Conservation (phyloP, 331 rosid genomes). For the Malus hybrid region DNA sequence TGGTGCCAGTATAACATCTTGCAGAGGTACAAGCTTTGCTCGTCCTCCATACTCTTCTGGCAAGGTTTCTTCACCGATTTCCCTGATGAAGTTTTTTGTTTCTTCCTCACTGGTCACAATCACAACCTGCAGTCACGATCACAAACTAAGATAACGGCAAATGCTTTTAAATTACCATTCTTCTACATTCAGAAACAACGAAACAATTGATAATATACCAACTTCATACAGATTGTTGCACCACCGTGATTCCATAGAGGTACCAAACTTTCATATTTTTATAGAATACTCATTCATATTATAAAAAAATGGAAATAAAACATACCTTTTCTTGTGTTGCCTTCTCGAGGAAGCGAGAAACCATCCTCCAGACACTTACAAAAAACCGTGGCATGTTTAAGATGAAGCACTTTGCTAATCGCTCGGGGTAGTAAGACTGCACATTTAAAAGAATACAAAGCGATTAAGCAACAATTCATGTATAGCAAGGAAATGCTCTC, state of each 20-base stretch:
- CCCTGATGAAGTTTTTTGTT: constrained; percentile 32
- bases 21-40: constrained; percentile 53
- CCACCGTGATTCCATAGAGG: not conserved
- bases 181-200: not conserved
- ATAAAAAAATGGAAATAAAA: not conserved
- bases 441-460: not conserved
- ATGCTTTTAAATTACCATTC: not conserved
- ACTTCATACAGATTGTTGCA: not conserved
- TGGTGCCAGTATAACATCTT: constrained; percentile 41
- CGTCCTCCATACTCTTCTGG: constrained; percentile 86
- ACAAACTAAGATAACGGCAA: not conserved
- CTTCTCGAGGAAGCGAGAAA: constrained; percentile 84
- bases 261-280: not conserved
- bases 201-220: not conserved
- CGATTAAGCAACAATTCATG: not conserved
- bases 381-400: constrained; percentile 88
- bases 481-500: not conserved
- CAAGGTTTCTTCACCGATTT: constrained; percentile 70
- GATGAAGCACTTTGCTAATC: constrained; percentile 63
- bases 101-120: constrained; percentile 72
- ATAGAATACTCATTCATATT: too few relatives aligned
- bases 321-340: constrained; percentile 76
- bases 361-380: constrained; percentile 81
- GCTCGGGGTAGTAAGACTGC: constrained; percentile 95
- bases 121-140: constrained; percentile 51